Evolutionary conservation across 495 filamentous ascomycete species (phyloP), one percentile per base, ranked within the genome.

Genomic region (Tuber magnatum): DNA sequence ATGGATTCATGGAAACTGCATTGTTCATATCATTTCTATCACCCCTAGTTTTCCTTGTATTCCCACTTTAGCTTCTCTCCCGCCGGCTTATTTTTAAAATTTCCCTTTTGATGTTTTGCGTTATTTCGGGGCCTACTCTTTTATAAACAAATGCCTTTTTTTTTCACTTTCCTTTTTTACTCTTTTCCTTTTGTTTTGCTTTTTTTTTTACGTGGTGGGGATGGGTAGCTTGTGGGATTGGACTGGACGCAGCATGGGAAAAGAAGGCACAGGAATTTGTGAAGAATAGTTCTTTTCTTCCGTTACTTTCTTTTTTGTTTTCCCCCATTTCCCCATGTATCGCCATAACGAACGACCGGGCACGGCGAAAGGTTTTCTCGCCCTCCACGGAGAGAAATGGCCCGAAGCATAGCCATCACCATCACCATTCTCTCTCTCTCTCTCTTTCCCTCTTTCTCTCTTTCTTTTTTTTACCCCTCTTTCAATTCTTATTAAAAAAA

Each of bases 1-100:
- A 81, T 79, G 80, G 78, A 76, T 71, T 79, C 78, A 77, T 71
- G 75, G 82, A 76, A 83, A 79, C 81, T 77, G 79, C 76, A 81
- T 81, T 71, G 75, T 80, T 40, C 48, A 56, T 39, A 70, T 77
- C 44, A 44, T 77, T 76, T 42, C 41, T 76, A 51, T 32, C 22
- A 39, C 69, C 75, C 56, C 56, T 12, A 35, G 12, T 28, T 35
- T 65, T 65, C 32, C 35, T 65, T 65, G 28, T 65, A 65, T 65
- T 65, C 56, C 56, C 56, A 28, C 56, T 65, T 16, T 6, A 1
- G n/a, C 32, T 32, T 32, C 56, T 35, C 32, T 32, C 56, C 56
- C 56, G 35, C 56, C 20, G 74, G 38, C 71, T 77, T 73, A 39
- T 71, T 46, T 75, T 73, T 70, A 68, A 65, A 22, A 68, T 72